Conservation (phyloP, 2,329 filamentous ascomycete species). For the Fusarium abutilonis region DNA sequence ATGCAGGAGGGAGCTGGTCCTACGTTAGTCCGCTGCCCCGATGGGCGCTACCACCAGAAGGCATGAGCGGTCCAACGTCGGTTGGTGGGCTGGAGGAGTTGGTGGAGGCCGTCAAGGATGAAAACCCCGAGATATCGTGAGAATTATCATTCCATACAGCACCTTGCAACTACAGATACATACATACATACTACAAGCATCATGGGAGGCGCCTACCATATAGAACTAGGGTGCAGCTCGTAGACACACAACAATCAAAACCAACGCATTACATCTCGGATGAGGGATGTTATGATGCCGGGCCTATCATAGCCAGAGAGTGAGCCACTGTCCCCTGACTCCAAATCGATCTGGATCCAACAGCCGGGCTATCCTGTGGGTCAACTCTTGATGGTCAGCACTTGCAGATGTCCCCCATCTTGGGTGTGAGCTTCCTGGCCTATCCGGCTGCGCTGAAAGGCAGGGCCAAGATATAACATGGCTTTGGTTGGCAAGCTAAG, state of each 20-base stretch:
- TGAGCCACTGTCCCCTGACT: slow-evolving; percentile 1
- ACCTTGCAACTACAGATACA: slow-evolving; percentile 22
- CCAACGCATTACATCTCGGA: slow-evolving; percentile 21
- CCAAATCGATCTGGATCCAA: slow-evolving; percentile 9
- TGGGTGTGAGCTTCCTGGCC: slow-evolving; percentile 23
- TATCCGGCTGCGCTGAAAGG: slow-evolving; percentile 14
- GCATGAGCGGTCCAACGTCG: slow-evolving; percentile 75
- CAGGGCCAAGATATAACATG: slow-evolving; percentile 20
- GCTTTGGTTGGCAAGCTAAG: slow-evolving; percentile 14
- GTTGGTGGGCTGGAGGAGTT: slow-evolving; percentile 70
- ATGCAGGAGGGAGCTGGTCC: slow-evolving; percentile 82
- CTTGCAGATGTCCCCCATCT: slow-evolving; percentile 18
- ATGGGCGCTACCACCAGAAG: slow-evolving; percentile 86
- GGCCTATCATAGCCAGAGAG: slow-evolving; percentile 15
- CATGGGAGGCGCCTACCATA: slow-evolving; percentile 28
- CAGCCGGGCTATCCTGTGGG: slow-evolving; percentile 25
- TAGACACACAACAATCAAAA: slow-evolving; percentile 21
- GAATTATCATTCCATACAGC: slow-evolving; percentile 29
- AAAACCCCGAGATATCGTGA: slow-evolving; percentile 54
- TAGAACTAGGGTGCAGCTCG: slow-evolving; percentile 24
- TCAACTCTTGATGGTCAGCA: slow-evolving; percentile 10
- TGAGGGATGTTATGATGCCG: slow-evolving; percentile 20
- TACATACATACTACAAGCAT: slow-evolving; percentile 7
- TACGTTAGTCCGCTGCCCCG: slow-evolving; percentile 85
- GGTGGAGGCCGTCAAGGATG: slow-evolving; percentile 63